phyloP scores from a whole-genome alignment of 2,329 filamentous ascomycete genomes.

The Penicillium sumatraense region DNA sequence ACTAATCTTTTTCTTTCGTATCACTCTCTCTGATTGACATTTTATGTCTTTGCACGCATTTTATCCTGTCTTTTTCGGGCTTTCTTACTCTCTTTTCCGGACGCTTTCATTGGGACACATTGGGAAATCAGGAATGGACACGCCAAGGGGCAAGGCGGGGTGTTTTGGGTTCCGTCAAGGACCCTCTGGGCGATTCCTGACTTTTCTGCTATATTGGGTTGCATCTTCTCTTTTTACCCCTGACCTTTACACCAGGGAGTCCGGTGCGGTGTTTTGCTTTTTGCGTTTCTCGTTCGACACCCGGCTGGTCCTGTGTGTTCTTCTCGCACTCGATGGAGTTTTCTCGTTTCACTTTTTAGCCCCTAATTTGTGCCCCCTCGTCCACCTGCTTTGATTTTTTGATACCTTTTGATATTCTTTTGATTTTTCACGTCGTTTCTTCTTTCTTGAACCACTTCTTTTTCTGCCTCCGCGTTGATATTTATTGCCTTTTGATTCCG shows the following conservation, averaged over 20 bases:
- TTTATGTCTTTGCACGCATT: conserved; percentile 26
- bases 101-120: conserved; percentile 48
- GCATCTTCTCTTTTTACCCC: conserved; percentile 28
- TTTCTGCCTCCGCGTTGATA: conserved; percentile 19
- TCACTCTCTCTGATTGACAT: conserved; percentile 22
- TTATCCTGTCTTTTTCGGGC: conserved; percentile 26
- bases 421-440: conserved; percentile 15
- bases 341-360: conserved; percentile 34
- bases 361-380: conserved; percentile 39
- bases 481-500: conserved; percentile 24
- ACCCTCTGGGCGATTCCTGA: conserved; percentile 39
- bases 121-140: conserved; percentile 42
- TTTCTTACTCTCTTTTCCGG: conserved; percentile 38
- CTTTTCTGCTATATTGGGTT: conserved; percentile 32
- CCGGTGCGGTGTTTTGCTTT: conserved; percentile 49
- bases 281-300: conserved; percentile 46
- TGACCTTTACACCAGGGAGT: conserved; percentile 47
- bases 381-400: conserved; percentile 35
- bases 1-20: conserved; percentile 37
- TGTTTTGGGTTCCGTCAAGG: conserved; percentile 26
- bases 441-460: neutral
- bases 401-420: conserved; percentile 39
- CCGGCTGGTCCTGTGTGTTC: conserved; percentile 54
- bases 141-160: conserved; percentile 39
- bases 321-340: conserved; percentile 46